Evolutionary conservation across 768 basidiomycete species (phyloP).

Genomic region (Cystobasidium tubakii): DNA sequence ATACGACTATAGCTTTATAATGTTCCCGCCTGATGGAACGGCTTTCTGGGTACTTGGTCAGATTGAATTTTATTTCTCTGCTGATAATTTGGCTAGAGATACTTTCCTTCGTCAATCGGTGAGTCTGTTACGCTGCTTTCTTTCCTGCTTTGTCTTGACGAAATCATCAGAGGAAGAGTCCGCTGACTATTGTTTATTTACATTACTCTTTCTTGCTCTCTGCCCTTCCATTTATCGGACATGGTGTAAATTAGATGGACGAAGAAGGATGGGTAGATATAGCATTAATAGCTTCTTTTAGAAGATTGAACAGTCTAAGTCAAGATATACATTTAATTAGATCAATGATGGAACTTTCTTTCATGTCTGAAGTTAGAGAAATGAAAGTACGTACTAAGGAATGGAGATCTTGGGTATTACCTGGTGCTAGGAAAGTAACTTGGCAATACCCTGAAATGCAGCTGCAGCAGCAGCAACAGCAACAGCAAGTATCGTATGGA

Average conservation of each 20-base stretch:
- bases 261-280: slow-evolving; percentile 79
- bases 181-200: too few relatives aligned
- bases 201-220: too few relatives aligned
- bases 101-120: slow-evolving; percentile 73
- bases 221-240: too few relatives aligned
- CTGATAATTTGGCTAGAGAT: slow-evolving; percentile 83
- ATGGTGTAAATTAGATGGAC: slow-evolving; percentile 75
- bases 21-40: slow-evolving; percentile 33
- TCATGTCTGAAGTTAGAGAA: slow-evolving; percentile 62
- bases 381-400: slow-evolving; percentile 55
- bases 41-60: slow-evolving; percentile 51
- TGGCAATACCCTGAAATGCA: slow-evolving; percentile 15
- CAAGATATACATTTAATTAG: slow-evolving; percentile 57
- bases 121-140: slow-evolving; percentile 7
- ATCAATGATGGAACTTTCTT: slow-evolving; percentile 65
- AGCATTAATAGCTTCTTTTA: slow-evolving; percentile 74
- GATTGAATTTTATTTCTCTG: slow-evolving; percentile 84
- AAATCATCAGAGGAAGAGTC: too few relatives aligned
- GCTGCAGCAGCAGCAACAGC: not conserved
- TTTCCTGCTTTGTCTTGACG: not conserved
- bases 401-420: slow-evolving; percentile 35
- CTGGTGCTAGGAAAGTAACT: slow-evolving; percentile 9
- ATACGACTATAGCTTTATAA: slow-evolving; percentile 11
- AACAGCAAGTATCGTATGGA: not conserved
- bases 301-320: slow-evolving; percentile 68